Evolutionary conservation across 169 alveolate species (phyloP), one percentile per base, ranked within the genome.

Genomic region (Babesia divergens): DNA sequence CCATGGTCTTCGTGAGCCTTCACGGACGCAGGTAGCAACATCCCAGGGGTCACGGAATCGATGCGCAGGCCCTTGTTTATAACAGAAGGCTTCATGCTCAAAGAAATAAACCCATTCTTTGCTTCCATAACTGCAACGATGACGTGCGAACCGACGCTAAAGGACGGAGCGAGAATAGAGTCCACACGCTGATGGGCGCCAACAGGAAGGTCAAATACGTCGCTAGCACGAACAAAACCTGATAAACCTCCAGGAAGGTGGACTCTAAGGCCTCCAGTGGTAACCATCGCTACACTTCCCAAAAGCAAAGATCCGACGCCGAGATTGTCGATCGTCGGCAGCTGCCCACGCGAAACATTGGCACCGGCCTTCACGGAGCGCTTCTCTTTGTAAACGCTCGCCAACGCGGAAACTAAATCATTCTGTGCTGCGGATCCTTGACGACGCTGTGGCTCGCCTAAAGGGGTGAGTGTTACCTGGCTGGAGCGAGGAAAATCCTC

Each of bases 401-500:
- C 2, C 40, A 52, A 18, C 13, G 38, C 18, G 26, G 18, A 37
- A n/a, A 46, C 28, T 34, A 43, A 26, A 50, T 26, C 24, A 14
- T 46, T 38, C 50, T 72, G 35, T 13, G 42, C 32, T 37, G 59
- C 11, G 16, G 47, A 2, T 16, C 74, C 43, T 9, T 34, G 4
- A 28, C 50, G 82, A 14, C 59, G 56, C 53, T 49, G 31, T 3
- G 47, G 69, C 35, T 65, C 65, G 24, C 69, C 64, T 8, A 51
- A 50, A 6, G 64, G 58, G 18, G 35, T 65, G 35, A 65, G 62
- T 11, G 34, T 65, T 38, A 53, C 74, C 68, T 64, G 51, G 35
- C 65, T 42, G 31, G 86, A 67, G 24, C 86, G 70, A 16, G 86
- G 86, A 53, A 77, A 69, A 34, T 77, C 86, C 50, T 77, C 82